Evolutionary conservation across 805 yeast species (phyloP), one percentile per base, ranked within the genome.

Genomic region (Kockiozyma suomiensis): DNA sequence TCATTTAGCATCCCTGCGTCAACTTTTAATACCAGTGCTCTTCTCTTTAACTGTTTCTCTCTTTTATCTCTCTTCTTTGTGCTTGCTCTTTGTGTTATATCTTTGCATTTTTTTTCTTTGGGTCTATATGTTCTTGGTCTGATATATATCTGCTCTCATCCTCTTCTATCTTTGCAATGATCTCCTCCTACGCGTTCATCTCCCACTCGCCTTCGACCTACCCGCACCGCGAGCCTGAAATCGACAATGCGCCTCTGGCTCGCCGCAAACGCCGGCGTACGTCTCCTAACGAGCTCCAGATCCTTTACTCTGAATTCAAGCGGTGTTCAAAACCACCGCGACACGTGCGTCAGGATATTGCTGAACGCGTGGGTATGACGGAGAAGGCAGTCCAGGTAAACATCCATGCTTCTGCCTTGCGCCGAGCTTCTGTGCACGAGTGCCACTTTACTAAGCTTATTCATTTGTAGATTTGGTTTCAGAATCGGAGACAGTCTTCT

Each of bases 231-330:
- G 96, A 88, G 70, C 96, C 96, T 28, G 76, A 79, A 57, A 90
- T 90, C 58, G 97, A 91, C 74, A 90, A 92, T 71, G 90, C 90
- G n/a, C 91, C 91, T 50, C 78, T 92, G 59, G 97, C 97, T 0
- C 85, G 98, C 68, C 85, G 97, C 58, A 93, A 93, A 73, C 84
- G 99, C 76, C 85, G 99, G 76, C 87, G 98, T 78, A 94, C 99
- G 0, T 86, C 96, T 1, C 94, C 96, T 1, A 82, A 83, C 58
- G 98, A 94, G 74, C 80, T 93, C 65, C 79, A 86, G 26, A 84
- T 94, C 54, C 81, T 94, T 61, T 94, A 91, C 74, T 75, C 79
- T 38, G 97, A 91, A 76, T 94, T 93, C 70, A 80, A 80, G 51
- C 71, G 76, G 50, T 91, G 96, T 61, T 78, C 85, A 46, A 90